These are phyloP conservation scores for Lactarius vividus DNA, from an alignment of 768 basidiomycete genomes.

Conservation along the genomic window DNA sequence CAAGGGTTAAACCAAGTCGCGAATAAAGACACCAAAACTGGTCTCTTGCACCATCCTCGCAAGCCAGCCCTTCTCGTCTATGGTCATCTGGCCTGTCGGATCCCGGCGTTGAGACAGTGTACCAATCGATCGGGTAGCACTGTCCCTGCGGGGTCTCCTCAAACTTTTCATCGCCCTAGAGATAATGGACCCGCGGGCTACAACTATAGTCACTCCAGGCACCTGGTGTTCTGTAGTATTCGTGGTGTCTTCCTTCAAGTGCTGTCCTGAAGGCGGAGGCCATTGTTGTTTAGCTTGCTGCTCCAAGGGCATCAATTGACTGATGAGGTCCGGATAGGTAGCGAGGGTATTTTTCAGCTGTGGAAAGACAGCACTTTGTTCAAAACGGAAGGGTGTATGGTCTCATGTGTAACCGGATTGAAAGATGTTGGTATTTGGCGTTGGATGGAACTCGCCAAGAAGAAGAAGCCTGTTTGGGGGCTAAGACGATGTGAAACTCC, in stretches of 20 bases:
- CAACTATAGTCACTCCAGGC: neutral
- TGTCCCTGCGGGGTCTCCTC: neutral
- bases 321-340: slow-evolving; percentile 17
- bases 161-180: slow-evolving; percentile 1
- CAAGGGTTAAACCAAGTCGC: neutral
- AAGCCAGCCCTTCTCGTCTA: slow-evolving; percentile 6
- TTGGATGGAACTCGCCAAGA: slow-evolving; percentile 6
- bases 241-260: neutral
- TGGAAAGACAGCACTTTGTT: slow-evolving; percentile 12
- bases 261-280: neutral
- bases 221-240: neutral
- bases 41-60: slow-evolving; percentile 6
- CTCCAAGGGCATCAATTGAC: slow-evolving; percentile 18
- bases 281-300: slow-evolving; percentile 12
- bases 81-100: neutral
- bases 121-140: neutral
- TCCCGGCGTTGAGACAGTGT: neutral
- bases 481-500: slow-evolving; percentile 33
- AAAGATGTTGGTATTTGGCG: slow-evolving; percentile 15
- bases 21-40: slow-evolving; percentile 8
- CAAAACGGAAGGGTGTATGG: slow-evolving; percentile 21
- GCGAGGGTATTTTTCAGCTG: slow-evolving; percentile 4
- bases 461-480: slow-evolving; percentile 32
- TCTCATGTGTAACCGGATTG: slow-evolving; percentile 18
- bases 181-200: slow-evolving; percentile 2